phyloP scores from a whole-genome alignment of 2,329 filamentous ascomycete genomes.

The Fonsecaea nubica region DNA sequence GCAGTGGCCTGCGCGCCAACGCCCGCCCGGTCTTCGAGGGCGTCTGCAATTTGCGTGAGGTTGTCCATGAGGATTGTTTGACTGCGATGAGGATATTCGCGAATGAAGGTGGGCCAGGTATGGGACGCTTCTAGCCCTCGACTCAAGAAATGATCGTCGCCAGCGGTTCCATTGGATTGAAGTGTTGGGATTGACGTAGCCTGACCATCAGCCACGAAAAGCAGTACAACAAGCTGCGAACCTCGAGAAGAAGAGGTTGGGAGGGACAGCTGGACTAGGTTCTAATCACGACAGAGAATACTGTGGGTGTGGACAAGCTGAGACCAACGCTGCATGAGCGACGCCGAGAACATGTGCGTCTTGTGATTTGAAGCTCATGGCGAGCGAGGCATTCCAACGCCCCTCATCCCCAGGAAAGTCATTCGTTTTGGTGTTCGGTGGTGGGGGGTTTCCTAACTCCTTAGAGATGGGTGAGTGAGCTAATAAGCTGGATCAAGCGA shows the following conservation, averaged over 20 bases:
- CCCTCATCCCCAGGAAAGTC: constrained; percentile 2
- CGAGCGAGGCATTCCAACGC: constrained; percentile 7
- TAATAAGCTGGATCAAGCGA: neutral
- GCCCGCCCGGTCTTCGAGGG: constrained; percentile 22
- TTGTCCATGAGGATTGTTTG: neutral
- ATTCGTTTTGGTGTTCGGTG: constrained; percentile 4
- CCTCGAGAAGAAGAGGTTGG: neutral
- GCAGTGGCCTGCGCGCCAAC: constrained; percentile 8
- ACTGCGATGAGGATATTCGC: neutral
- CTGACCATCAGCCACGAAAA: constrained; percentile 6
- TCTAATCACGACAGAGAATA: neutral
- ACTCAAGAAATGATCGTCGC: neutral
- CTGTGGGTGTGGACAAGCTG: neutral
- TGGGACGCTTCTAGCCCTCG: neutral
- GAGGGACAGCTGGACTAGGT: neutral
- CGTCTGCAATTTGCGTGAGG: constrained; percentile 24
- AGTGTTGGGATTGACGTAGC: constrained; percentile 6
- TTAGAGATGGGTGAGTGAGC: neutral
- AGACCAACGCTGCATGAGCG: neutral
- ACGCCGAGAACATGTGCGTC: constrained; percentile 25
- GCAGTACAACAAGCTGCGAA: neutral
- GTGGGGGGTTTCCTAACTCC: constrained; percentile 6
- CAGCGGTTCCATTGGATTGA: neutral
- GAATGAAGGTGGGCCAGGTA: neutral
- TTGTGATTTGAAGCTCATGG: constrained; percentile 18